A percentile compares a stretch with the other conserved stretches of the same genome.
These are phyloP conservation scores for Boletus sensibilis DNA, from an alignment of 768 basidiomycete species.

Conservation along the genomic window DNA sequence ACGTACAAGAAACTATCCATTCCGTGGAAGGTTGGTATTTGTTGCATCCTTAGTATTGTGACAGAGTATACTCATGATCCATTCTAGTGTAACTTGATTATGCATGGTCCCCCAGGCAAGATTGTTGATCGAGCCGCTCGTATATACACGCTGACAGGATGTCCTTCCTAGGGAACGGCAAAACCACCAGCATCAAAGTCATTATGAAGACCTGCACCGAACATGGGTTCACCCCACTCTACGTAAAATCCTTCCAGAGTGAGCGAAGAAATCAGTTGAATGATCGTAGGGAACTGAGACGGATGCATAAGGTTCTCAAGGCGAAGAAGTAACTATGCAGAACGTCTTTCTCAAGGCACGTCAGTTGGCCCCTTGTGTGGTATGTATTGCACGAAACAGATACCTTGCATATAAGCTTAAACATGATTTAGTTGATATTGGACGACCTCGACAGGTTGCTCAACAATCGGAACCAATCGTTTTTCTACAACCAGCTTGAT, in stretches of 20 bases:
- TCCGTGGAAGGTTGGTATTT: constrained; percentile 69
- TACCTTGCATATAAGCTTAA: background rate
- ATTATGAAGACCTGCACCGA: constrained; percentile 75
- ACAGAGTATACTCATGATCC: background rate
- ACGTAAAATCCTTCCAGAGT: constrained; percentile 81
- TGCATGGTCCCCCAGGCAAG: constrained; percentile 75
- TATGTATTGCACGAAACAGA: constrained; percentile 45
- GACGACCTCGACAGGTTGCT: constrained; percentile 79
- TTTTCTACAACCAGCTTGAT: constrained; percentile 87
- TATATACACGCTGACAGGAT: background rate
- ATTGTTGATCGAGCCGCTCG: background rate
- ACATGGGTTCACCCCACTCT: constrained; percentile 64
- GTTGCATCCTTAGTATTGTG: background rate
- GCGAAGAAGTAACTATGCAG: constrained; percentile 68
- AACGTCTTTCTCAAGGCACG: constrained; percentile 73
- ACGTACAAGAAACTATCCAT: constrained; percentile 74
- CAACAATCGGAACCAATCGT: constrained; percentile 73
- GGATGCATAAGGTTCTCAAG: constrained; percentile 46
- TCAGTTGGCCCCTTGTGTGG: constrained; percentile 61
- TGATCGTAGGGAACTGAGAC: constrained; percentile 6
- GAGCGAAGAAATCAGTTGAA: constrained; percentile 18
- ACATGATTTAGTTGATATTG: constrained; percentile 35
- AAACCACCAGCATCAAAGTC: constrained; percentile 78
- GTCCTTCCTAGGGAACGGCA: constrained; percentile 65
- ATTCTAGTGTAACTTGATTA: constrained; percentile 71